These are phyloP conservation scores for Sarocladium strictum DNA, from an alignment of 2,329 filamentous ascomycete species.

Conservation along the genomic window DNA sequence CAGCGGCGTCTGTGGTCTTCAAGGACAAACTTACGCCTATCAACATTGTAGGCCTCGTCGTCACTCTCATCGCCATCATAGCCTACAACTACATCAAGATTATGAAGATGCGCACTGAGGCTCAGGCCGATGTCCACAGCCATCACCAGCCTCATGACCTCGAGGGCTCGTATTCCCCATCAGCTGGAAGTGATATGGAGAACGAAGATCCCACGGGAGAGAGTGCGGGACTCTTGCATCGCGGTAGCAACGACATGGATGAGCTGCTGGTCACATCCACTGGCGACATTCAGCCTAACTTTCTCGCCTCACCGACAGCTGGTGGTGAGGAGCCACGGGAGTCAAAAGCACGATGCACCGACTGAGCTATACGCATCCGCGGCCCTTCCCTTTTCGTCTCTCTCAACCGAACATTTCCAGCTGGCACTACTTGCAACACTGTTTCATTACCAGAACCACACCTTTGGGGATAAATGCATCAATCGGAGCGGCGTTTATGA, in stretches of 20 bases:
- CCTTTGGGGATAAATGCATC: background rate
- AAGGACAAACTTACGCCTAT: conserved; percentile 80
- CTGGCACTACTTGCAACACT: background rate
- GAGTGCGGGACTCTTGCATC: conserved; percentile 36
- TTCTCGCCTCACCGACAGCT: conserved; percentile 16
- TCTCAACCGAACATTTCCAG: background rate
- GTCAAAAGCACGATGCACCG: background rate
- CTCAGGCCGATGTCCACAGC: conserved; percentile 42
- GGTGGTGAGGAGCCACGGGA: background rate
- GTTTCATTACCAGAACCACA: background rate
- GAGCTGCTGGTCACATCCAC: conserved; percentile 32
- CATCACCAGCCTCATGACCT: conserved; percentile 26
- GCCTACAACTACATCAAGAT: conserved; percentile 97
- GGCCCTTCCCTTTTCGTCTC: background rate
- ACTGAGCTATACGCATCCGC: background rate
- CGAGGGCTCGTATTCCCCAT: conserved; percentile 20
- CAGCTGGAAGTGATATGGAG: conserved; percentile 34
- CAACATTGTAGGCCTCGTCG: conserved; percentile 80
- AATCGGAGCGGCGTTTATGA: background rate
- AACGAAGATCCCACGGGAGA: conserved; percentile 36
- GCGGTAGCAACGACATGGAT: conserved; percentile 28
- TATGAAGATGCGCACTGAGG: conserved; percentile 76
- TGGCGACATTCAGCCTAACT: conserved; percentile 32
- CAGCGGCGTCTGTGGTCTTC: conserved; percentile 80
- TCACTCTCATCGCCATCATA: conserved; percentile 80